A percentile compares a stretch with the other conserved stretches of the same genome.
Evolutionary conservation across 2,329 filamentous ascomycete species (phyloP).

Genomic region (Trichoderma breve): DNA sequence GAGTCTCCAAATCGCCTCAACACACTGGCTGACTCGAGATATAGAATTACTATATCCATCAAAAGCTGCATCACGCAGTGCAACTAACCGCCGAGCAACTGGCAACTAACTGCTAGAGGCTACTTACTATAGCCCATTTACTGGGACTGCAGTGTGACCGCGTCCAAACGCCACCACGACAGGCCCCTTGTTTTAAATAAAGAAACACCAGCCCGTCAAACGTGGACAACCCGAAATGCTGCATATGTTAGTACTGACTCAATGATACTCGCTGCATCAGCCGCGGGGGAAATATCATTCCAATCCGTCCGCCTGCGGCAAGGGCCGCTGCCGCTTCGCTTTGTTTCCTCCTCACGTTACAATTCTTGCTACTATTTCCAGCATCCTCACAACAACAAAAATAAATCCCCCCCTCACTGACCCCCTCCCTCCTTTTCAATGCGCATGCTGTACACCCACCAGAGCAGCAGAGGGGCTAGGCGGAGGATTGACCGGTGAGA

Average conservation of each 20-base stretch:
- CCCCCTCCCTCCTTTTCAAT: not conserved
- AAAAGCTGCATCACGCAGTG: not conserved
- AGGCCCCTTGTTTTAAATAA: not conserved
- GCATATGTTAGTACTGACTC: not conserved
- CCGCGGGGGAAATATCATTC: not conserved
- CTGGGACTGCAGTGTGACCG: not conserved
- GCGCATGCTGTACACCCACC: slow-evolving; percentile 3
- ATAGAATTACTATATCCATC: not conserved
- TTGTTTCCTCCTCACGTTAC: not conserved
- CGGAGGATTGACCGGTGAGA: slow-evolving; percentile 5
- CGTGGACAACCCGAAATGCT: not conserved
- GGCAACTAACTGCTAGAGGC: not conserved
- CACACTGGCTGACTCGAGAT: not conserved
- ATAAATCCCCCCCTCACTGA: not conserved
- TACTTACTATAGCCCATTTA: not conserved
- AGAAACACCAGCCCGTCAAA: not conserved
- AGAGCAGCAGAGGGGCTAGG: not conserved
- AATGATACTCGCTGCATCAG: not conserved
- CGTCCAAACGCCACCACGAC: not conserved
- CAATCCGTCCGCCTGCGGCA: not conserved
- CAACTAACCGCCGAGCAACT: not conserved
- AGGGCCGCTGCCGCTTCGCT: not conserved
- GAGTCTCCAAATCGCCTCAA: not conserved
- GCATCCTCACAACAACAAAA: not conserved
- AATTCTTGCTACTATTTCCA: not conserved